Evolutionary conservation across 441 rosid species (phyloP).

Genomic region (Croton setiger): DNA sequence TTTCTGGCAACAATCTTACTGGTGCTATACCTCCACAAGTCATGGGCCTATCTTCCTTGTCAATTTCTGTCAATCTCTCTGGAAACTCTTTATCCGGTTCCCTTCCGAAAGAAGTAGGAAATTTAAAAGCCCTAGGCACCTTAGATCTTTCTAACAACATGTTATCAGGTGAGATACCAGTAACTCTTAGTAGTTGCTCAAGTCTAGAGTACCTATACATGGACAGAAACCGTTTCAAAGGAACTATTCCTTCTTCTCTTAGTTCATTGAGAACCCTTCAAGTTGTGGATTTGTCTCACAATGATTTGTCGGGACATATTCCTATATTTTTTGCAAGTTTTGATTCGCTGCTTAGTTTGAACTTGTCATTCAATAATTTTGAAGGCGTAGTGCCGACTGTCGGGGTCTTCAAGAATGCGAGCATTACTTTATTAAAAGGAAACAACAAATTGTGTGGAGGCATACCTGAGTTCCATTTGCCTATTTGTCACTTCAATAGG

Average conservation of each 20-base stretch:
- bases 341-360: background rate
- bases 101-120: background rate
- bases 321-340: background rate
- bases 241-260: background rate
- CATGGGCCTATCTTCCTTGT: background rate
- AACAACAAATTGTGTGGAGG: conserved; percentile 3
- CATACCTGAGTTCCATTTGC: background rate
- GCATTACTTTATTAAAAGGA: background rate
- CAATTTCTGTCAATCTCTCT: background rate
- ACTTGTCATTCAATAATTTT: conserved; percentile 1
- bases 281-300: background rate
- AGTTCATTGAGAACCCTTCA: background rate
- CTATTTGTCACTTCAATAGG: background rate
- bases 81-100: background rate
- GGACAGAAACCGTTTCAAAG: background rate
- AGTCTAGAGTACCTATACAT: background rate
- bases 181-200: background rate
- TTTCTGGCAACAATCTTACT: background rate
- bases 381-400: background rate
- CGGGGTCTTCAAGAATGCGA: conserved; percentile 4
- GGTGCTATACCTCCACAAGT: conserved; percentile 1
- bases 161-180: background rate
- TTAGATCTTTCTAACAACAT: background rate
- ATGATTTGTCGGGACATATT: conserved; percentile 5
- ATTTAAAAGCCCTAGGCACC: background rate